Conservation (phyloP, 306 rosid species). For the Herpetospermum pedunculosum region DNA sequence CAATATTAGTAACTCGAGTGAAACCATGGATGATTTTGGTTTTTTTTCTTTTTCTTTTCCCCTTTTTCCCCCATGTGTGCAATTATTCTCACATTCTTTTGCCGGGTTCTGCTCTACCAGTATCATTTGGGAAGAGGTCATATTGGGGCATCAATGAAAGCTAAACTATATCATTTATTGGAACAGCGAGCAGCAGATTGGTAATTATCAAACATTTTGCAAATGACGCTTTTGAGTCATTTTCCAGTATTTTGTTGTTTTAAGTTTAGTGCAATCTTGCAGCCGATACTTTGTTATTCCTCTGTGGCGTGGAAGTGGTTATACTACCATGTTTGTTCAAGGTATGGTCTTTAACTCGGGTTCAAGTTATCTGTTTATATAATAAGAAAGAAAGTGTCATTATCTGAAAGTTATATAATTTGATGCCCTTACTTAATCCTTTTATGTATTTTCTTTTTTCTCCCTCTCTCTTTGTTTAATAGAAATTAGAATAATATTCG, state of each 20-base stretch:
- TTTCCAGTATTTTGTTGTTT: conserved; percentile 13
- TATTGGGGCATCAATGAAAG: conserved; percentile 66
- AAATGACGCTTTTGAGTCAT: background rate
- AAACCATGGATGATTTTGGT: background rate
- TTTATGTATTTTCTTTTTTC: background rate
- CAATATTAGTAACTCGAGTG: background rate
- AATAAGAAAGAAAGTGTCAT: background rate
- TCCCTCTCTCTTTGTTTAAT: background rate
- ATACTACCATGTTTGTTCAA: conserved; percentile 80
- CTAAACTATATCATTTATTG: conserved; percentile 64
- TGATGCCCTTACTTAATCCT: background rate
- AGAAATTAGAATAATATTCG: background rate
- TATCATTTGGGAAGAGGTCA: conserved; percentile 94
- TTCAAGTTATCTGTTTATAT: background rate
- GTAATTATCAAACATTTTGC: conserved; percentile 26
- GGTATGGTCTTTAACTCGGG: conserved; percentile 35
- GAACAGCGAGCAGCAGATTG: conserved; percentile 76
- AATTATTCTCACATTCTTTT: background rate
- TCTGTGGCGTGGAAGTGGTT: conserved; percentile 85
- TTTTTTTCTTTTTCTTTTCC: too few relatives aligned
- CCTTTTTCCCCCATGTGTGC: background rate
- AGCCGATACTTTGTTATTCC: conserved; percentile 89
- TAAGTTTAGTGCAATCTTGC: conserved; percentile 17
- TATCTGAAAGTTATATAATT: background rate
- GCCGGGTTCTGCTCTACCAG: conserved; percentile 26